phyloP scores from a whole-genome alignment of 371 early-diverging fungal genomes.

The Mucor ambiguus region DNA sequence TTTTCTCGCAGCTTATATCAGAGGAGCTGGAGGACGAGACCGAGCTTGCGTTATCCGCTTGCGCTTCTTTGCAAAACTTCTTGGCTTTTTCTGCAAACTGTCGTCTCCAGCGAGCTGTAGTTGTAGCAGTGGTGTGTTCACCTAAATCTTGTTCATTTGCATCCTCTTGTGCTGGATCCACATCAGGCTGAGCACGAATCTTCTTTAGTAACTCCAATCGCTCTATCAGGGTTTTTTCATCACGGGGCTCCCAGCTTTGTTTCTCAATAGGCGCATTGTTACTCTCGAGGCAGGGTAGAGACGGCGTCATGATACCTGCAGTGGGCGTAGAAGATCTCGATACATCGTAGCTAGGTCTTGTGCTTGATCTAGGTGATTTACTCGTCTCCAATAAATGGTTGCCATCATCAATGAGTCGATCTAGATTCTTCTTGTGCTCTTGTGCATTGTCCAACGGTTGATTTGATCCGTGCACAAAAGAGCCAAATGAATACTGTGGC shows the following conservation, averaged over 20 bases:
- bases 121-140: neutral
- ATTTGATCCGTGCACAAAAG: conserved; percentile 17
- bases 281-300: conserved; percentile 6
- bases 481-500: conserved; percentile 28
- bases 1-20: neutral
- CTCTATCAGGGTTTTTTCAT: conserved; percentile 14
- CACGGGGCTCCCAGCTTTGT: conserved; percentile 8
- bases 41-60: neutral
- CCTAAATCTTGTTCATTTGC: neutral
- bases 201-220: conserved; percentile 23
- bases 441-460: conserved; percentile 5
- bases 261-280: neutral
- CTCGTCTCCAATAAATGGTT: neutral
- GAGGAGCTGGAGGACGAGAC: neutral
- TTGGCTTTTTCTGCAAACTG: conserved; percentile 14
- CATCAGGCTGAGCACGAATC: conserved; percentile 14
- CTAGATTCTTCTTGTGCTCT: conserved; percentile 18
- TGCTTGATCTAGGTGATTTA: neutral
- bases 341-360: conserved; percentile 11
- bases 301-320: conserved; percentile 8
- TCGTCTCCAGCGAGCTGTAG: conserved; percentile 18
- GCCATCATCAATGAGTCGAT: conserved; percentile 17
- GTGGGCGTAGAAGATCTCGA: conserved; percentile 3
- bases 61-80: conserved; percentile 14
- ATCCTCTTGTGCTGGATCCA: neutral